Conservation (phyloP, 208 protist genomes). For the Borovskyia barvae region DNA sequence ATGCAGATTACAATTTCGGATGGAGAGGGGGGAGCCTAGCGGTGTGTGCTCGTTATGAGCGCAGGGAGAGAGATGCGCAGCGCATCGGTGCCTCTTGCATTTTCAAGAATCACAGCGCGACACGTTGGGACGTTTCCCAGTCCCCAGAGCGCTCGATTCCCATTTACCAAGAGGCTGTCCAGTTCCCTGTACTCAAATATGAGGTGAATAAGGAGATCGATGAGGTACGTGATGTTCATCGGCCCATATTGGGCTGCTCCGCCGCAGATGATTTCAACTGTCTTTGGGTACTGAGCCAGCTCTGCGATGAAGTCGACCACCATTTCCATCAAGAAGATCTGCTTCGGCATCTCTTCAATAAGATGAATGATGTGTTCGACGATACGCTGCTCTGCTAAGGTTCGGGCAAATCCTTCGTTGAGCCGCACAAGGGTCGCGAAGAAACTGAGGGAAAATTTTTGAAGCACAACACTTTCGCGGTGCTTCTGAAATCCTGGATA, state of each 20-base stretch:
- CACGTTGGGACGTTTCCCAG: constrained; percentile 72
- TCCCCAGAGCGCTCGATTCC: constrained; percentile 79
- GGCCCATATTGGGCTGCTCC: constrained; percentile 18
- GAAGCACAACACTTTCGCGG: constrained; percentile 57
- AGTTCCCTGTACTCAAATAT: constrained; percentile 75
- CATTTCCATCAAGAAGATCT: constrained; percentile 85
- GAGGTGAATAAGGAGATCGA: constrained; percentile 71
- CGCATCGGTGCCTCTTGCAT: constrained; percentile 61
- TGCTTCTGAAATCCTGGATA: constrained; percentile 53
- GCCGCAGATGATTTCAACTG: constrained; percentile 25
- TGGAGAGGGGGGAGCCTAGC: neutral
- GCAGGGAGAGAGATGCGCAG: constrained; percentile 63
- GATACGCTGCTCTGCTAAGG: constrained; percentile 43
- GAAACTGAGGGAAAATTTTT: constrained; percentile 85
- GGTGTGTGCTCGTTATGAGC: constrained; percentile 36
- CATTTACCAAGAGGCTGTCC: constrained; percentile 67
- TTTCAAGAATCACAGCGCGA: constrained; percentile 65
- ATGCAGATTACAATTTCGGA: no score
- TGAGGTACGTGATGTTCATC: constrained; percentile 39
- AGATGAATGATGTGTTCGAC: constrained; percentile 63
- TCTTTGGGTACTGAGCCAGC: constrained; percentile 51
- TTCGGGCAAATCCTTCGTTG: constrained; percentile 41
- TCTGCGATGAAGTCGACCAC: constrained; percentile 68
- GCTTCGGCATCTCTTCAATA: constrained; percentile 48
- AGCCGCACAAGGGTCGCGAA: constrained; percentile 56